Conservation (phyloP, 257 asterid genomes). For the Rehmannia glutinosa region DNA sequence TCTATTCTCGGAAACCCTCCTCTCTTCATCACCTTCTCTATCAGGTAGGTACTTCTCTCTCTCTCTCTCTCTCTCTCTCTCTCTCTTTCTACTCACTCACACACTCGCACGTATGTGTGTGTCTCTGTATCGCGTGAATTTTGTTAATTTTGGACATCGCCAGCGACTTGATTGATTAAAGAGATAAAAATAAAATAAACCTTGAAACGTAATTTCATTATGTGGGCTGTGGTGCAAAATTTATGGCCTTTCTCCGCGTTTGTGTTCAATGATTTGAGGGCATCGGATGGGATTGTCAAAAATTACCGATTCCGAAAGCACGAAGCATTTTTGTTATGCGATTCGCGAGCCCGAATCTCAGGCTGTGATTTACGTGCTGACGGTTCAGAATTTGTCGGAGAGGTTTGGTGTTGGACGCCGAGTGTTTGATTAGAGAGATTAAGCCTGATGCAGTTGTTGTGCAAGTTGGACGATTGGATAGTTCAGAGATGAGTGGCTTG, state of each 20-base stretch:
- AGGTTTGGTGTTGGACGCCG: slow-evolving; percentile 74
- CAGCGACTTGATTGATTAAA: slow-evolving; percentile 11
- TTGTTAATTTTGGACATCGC: not conserved
- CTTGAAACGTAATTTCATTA: not conserved
- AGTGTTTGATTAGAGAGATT: slow-evolving; percentile 65
- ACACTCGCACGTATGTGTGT: not conserved
- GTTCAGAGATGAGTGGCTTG: slow-evolving; percentile 23
- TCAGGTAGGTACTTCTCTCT: slow-evolving; percentile 14
- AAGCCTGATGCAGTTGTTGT: slow-evolving; percentile 93
- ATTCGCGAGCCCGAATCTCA: slow-evolving; percentile 59
- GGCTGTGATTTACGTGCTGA: slow-evolving; percentile 57
- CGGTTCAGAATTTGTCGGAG: slow-evolving; percentile 84
- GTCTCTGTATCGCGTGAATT: not conserved
- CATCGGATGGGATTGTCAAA: slow-evolving; percentile 63
- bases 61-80: not conserved
- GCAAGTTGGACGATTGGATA: slow-evolving; percentile 49
- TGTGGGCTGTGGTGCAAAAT: slow-evolving; percentile 30
- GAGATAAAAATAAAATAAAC: not conserved
- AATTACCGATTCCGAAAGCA: slow-evolving; percentile 59
- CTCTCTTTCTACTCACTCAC: no score
- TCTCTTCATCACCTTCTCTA: not conserved
- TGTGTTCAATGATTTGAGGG: slow-evolving; percentile 54
- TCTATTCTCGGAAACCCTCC: not conserved
- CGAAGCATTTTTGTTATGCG: slow-evolving; percentile 78
- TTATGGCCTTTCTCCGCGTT: slow-evolving; percentile 75